These are phyloP conservation scores for Serendipita vermifera DNA, from an alignment of 768 basidiomycete genomes.

Conservation along the genomic window DNA sequence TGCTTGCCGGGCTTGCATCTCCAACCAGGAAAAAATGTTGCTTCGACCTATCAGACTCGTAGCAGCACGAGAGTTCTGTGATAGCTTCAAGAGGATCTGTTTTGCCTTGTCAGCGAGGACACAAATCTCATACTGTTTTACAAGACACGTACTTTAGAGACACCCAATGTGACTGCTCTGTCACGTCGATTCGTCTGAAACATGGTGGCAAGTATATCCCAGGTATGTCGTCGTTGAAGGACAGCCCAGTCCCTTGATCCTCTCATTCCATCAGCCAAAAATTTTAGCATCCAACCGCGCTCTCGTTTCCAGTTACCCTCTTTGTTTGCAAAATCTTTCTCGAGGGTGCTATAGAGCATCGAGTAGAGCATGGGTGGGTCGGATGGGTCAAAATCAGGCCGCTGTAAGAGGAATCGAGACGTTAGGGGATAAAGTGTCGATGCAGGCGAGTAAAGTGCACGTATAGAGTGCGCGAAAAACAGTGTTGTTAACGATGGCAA, in stretches of 20 bases:
- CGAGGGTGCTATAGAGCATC: slow-evolving; percentile 64
- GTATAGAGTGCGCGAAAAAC: slow-evolving; percentile 68
- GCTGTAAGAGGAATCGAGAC: slow-evolving; percentile 79
- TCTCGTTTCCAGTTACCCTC: slow-evolving; percentile 73
- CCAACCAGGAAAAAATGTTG: slow-evolving; percentile 67
- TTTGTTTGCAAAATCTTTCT: slow-evolving; percentile 20
- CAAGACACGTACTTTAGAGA: slow-evolving; percentile 45
- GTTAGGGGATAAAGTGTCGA: slow-evolving; percentile 80
- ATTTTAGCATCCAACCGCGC: slow-evolving; percentile 75
- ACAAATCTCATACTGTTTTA: slow-evolving; percentile 3
- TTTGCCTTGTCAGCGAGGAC: not conserved
- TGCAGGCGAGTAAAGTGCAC: slow-evolving; percentile 74
- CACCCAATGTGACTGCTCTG: slow-evolving; percentile 39
- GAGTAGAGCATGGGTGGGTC: slow-evolving; percentile 88
- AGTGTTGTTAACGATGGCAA: slow-evolving; percentile 71
- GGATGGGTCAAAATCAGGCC: slow-evolving; percentile 60
- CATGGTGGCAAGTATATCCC: slow-evolving; percentile 74
- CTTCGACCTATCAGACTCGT: slow-evolving; percentile 60
- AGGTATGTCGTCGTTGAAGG: slow-evolving; percentile 68
- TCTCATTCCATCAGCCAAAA: slow-evolving; percentile 69
- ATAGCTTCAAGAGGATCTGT: slow-evolving; percentile 67
- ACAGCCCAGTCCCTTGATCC: slow-evolving; percentile 69
- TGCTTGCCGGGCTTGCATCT: slow-evolving; percentile 42
- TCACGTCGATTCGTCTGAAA: slow-evolving; percentile 57
- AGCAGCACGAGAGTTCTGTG: slow-evolving; percentile 53